A percentile compares a stretch with the other conserved stretches of the same genome.
Evolutionary conservation across 768 basidiomycete species (phyloP).

Genomic region (Boletus vinaceobasis): DNA sequence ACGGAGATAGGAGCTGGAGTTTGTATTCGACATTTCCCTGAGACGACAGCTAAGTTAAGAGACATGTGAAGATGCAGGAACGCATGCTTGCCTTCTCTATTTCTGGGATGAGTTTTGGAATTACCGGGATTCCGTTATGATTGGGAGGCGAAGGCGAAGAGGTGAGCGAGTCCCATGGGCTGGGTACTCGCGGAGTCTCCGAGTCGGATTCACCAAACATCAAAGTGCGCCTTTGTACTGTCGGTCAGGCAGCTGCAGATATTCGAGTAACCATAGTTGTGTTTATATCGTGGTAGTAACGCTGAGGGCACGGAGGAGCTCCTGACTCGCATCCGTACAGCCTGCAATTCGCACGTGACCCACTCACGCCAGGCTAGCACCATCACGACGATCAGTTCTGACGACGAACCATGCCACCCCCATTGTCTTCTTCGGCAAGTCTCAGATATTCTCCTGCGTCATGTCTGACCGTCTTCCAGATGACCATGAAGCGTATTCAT

Average conservation of each 20-base stretch:
- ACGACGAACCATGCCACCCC: slow-evolving; percentile 23
- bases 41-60: neutral
- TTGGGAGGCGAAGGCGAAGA: slow-evolving; percentile 44
- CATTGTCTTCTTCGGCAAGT: slow-evolving; percentile 25
- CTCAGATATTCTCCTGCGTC: neutral
- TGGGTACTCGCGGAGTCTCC: slow-evolving; percentile 74
- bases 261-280: slow-evolving; percentile 57
- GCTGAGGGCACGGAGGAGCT: neutral
- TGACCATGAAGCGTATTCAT: slow-evolving; percentile 78
- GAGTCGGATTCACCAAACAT: slow-evolving; percentile 87
- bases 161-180: slow-evolving; percentile 79
- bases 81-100: slow-evolving; percentile 50
- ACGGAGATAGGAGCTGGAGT: slow-evolving; percentile 78
- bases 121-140: slow-evolving; percentile 24
- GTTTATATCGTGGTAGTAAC: neutral
- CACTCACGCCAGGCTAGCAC: neutral
- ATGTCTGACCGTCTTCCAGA: slow-evolving; percentile 32
- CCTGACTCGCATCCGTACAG: neutral
- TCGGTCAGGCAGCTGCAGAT: slow-evolving; percentile 29
- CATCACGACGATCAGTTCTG: neutral
- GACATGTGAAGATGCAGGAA: neutral
- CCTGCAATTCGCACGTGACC: slow-evolving; percentile 14
- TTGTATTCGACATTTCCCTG: slow-evolving; percentile 95
- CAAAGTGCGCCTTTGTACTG: neutral
- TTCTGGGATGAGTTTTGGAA: slow-evolving; percentile 74